Base-by-base conservation (phyloP, 768 basidiomycete species). In the Agrocybe pediades region DNA sequence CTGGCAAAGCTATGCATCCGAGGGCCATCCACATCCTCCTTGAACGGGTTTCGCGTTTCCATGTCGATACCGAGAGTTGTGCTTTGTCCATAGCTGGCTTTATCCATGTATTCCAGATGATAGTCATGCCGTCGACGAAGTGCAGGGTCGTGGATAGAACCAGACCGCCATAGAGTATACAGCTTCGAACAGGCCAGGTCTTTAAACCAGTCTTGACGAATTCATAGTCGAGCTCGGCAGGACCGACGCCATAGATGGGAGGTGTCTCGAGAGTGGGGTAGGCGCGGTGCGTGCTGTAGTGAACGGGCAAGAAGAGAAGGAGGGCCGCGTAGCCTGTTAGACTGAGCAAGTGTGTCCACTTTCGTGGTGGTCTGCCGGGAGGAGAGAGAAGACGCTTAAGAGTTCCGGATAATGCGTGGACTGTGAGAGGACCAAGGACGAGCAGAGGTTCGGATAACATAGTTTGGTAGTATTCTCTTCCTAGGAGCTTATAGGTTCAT, bases 391-490 rank as follows among this genome's bases (percentile, higher is more conserved):
- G 53, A 2, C 91, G 83, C 56, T 86, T 86, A 7, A 79, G 60
- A n/a, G 81, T 54, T 3, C 82, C 83, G 0, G 88, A 77, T 5
- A 81, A 53, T 19, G 84, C 68, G 63, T 95, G 92, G 8, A 86
- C 62, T 25, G 72, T 71, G n/a, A 95, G 69, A 0, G 92, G 92
- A 1, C 73, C 71, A 26, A 89, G 72, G 9, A 94, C 74, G 11
- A 93, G 81, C 40, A 82, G 81, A 36, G 76, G 81, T 68, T 95
- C 91, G 19, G 82, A 81, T 47, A 86, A 77, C 0, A 71, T 51
- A 0, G 87, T 88, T 65, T 94, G 90, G 67, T 95, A 95, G 69
- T 92, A 92, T 70, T 92, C 92, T 49, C 92, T 74, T 9, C 91
- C 90, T 11, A 95, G 74, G 41, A 95, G 74, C 90, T 94, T 26